Conservation (phyloP, 2,329 filamentous ascomycete species). For the Talaromyces pinophilus region DNA sequence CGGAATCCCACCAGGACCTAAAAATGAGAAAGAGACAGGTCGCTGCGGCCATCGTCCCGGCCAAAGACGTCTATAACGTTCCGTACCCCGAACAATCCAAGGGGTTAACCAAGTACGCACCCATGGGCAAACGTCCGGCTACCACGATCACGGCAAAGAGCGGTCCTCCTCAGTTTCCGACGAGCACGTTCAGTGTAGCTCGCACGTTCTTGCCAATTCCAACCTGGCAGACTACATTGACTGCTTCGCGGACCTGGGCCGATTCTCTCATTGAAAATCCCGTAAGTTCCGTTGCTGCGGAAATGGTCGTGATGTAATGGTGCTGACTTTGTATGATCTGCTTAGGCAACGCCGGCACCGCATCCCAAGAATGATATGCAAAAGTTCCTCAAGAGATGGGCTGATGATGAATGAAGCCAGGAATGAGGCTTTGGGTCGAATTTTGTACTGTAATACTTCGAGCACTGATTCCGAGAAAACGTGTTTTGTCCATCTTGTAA, state of each 20-base stretch:
- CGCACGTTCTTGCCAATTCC: constrained; percentile 51
- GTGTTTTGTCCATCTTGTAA: not conserved
- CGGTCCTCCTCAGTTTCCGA: constrained; percentile 55
- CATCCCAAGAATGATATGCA: constrained; percentile 57
- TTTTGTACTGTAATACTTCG: not conserved
- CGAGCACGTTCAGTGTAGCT: constrained; percentile 57
- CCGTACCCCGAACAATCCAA: constrained; percentile 58
- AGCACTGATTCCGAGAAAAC: not conserved
- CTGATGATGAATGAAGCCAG: constrained; percentile 43
- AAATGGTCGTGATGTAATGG: not conserved
- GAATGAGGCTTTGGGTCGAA: not conserved
- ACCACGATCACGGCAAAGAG: constrained; percentile 60
- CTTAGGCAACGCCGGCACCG: constrained; percentile 56
- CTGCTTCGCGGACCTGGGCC: constrained; percentile 53
- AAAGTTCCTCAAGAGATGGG: constrained; percentile 61
- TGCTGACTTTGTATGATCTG: not conserved
- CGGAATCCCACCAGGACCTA: constrained; percentile 26
- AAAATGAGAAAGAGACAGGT: constrained; percentile 36
- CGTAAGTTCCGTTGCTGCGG: constrained; percentile 46
- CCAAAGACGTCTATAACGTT: constrained; percentile 34
- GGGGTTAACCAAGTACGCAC: constrained; percentile 61
- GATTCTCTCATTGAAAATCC: constrained; percentile 59
- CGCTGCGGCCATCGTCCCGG: constrained; percentile 20
- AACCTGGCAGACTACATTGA: constrained; percentile 53
- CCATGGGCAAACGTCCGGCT: constrained; percentile 61